A percentile compares a stretch with the other conserved stretches of the same genome.
phyloP scores from a whole-genome alignment of 2,329 filamentous ascomycete genomes.

The Arachnomyces sp. region DNA sequence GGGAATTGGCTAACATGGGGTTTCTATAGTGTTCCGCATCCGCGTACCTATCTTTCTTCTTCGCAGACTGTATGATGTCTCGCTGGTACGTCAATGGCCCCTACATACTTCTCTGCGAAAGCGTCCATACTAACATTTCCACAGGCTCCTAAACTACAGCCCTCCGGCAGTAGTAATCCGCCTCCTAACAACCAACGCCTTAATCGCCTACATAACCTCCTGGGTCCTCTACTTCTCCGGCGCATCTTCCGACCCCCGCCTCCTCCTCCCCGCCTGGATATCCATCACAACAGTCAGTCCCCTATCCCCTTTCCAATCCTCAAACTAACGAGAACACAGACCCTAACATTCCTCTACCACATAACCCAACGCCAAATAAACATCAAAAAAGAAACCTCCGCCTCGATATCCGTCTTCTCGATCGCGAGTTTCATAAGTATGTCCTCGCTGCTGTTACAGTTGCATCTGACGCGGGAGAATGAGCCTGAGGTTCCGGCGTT shows the following conservation, averaged over 20 bases:
- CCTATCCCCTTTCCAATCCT: constrained; percentile 1
- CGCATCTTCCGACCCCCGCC: constrained; percentile 60
- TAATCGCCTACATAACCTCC: constrained; percentile 68
- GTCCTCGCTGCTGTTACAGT: constrained; percentile 59
- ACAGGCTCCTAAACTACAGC: constrained; percentile 75
- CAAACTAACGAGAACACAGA: constrained; percentile 39
- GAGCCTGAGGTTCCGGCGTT: constrained; percentile 55
- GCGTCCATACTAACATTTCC: constrained; percentile 7
- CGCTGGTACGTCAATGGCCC: constrained; percentile 52
- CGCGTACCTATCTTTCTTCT: constrained; percentile 73
- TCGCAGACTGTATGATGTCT: constrained; percentile 78
- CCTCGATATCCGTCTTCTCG: constrained; percentile 69
- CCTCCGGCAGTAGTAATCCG: constrained; percentile 70
- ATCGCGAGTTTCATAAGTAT: constrained; percentile 71
- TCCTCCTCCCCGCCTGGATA: constrained; percentile 71
- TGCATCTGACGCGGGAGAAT: constrained; percentile 56
- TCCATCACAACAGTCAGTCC: constrained; percentile 61
- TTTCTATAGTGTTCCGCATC: constrained; percentile 60
- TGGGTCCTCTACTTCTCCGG: constrained; percentile 64
- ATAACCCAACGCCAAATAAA: constrained; percentile 70
- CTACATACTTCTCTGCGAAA: neutral
- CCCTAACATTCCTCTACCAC: constrained; percentile 67
- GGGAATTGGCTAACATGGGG: neutral
- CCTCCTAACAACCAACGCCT: constrained; percentile 64
- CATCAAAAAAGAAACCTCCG: constrained; percentile 70